Base-by-base conservation (phyloP, 352 stramenopile genomes). In the Globisporangium spiculum region DNA sequence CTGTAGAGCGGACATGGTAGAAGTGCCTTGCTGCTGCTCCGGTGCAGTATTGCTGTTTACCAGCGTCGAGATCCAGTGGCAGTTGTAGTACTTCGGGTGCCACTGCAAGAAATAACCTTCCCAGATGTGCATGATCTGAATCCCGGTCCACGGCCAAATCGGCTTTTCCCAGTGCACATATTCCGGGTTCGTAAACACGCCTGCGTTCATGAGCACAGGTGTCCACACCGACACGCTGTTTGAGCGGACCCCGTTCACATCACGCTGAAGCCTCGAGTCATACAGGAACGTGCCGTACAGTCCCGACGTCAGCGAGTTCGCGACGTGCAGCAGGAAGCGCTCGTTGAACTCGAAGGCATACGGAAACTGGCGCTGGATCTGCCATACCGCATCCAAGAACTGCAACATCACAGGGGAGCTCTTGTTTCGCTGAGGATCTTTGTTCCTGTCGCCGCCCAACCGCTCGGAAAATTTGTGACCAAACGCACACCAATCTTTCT, bases 401-500 rank as follows among this genome's bases (percentile, higher is more conserved):
- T 97, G 89, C 52, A 96, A 78, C 78, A 97, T 92, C 56, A 97
- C 78, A 7, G 89, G 89, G 36, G 86, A 96, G 32, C 79, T 83
- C 73, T 96, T 92, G 74, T 73, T 88, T 14, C 84, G 83, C 50
- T 92, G 77, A 12, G 84, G 72, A 50, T 97, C 89, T 53, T 89
- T 86, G 57, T 76, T 84, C n/a, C 88, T 83, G 53, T 96, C 85
- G 4, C 78, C 81, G 27, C 83, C 84, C 18, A 85, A 74, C 16
- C 86, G 79, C 67, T 94, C 88, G 1, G 75, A 67, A 72, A 92
- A 94, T 67, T 96, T 94, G 74, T 96, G 88, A 0, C 89, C 89
- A 76, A 96, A 97, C 18, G 84, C 76, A 32, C 82, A 89, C 86
- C 88, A 97, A 60, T 97, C 88, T 54, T 97, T 97, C 63, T 97